Evolutionary conservation across 352 stramenopile species (phyloP).

Genomic region (Phytopythium mirpurense): DNA sequence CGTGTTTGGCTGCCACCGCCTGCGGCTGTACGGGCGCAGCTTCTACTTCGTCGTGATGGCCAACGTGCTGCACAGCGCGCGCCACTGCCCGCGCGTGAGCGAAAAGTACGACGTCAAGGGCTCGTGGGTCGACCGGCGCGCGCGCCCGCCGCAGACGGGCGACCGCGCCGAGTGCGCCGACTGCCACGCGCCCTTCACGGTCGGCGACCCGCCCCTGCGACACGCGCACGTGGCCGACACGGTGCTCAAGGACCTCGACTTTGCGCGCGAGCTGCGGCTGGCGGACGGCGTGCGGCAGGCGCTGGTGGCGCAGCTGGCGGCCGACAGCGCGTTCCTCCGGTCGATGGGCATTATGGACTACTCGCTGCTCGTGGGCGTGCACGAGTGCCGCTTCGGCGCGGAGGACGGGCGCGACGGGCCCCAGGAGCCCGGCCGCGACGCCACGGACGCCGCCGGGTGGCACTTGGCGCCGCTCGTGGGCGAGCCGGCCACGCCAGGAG

Average conservation of each 20-base stretch:
- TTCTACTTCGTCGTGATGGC: conserved; percentile 84
- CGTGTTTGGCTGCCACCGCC: conserved; percentile 82
- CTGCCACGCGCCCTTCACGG: conserved; percentile 51
- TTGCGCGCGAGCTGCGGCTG: conserved; percentile 39
- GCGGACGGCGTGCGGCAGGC: conserved; percentile 19
- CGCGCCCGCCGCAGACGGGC: conserved; percentile 35
- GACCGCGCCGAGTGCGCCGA: conserved; percentile 63
- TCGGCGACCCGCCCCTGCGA: conserved; percentile 18
- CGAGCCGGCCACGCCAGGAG: conserved; percentile 19
- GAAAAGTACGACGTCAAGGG: conserved; percentile 81
- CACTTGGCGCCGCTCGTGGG: conserved; percentile 16
- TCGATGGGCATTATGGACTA: conserved; percentile 80
- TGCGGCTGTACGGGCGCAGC: conserved; percentile 73
- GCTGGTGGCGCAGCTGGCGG: conserved; percentile 43
- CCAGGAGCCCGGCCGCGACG: background rate
- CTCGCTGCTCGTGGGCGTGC: conserved; percentile 61
- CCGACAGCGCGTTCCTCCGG: conserved; percentile 61
- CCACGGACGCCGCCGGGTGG: conserved; percentile 11
- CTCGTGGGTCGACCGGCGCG: conserved; percentile 63
- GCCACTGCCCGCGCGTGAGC: conserved; percentile 48
- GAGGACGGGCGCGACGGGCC: conserved; percentile 5
- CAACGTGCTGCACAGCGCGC: conserved; percentile 62
- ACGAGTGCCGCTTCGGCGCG: conserved; percentile 44
- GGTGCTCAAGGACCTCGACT: conserved; percentile 69
- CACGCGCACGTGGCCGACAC: conserved; percentile 63